phyloP scores from a whole-genome alignment of 2,329 filamentous ascomycete species.

The Ilyonectria destructans region DNA sequence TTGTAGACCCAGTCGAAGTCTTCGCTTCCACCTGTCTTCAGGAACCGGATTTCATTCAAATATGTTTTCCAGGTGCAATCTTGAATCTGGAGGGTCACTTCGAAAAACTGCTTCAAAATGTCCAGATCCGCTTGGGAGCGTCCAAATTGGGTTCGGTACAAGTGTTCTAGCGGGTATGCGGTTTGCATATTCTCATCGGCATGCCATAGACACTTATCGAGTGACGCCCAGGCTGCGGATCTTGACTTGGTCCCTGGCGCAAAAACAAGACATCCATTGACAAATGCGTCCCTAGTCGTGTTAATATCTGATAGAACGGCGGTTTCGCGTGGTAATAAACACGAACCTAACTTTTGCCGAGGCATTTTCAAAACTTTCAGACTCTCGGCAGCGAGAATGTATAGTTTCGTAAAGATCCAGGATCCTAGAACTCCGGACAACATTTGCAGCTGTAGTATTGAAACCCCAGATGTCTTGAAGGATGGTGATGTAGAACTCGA shows the following conservation, averaged over 20 bases:
- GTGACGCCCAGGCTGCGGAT: slow-evolving; percentile 28
- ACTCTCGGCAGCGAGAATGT: slow-evolving; percentile 36
- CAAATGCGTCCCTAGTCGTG: slow-evolving; percentile 20
- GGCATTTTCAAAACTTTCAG: slow-evolving; percentile 24
- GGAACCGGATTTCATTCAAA: slow-evolving; percentile 34
- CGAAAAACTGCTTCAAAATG: slow-evolving; percentile 41
- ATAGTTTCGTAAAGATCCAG: slow-evolving; percentile 43
- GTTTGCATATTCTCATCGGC: slow-evolving; percentile 40
- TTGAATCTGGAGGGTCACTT: slow-evolving; percentile 8
- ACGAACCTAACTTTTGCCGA: slow-evolving; percentile 31
- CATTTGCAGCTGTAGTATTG: slow-evolving; percentile 16
- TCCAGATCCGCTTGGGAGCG: slow-evolving; percentile 32
- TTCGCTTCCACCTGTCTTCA: slow-evolving; percentile 26
- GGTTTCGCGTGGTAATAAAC: too few species aligned
- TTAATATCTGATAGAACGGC: neutral
- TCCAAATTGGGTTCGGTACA: slow-evolving; percentile 32
- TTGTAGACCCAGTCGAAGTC: slow-evolving; percentile 40
- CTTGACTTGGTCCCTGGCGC: slow-evolving; percentile 18
- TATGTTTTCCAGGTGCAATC: slow-evolving; percentile 39
- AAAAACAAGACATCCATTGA: slow-evolving; percentile 29
- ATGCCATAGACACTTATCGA: slow-evolving; percentile 36
- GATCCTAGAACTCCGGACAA: slow-evolving; percentile 22
- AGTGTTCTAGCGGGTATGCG: slow-evolving; percentile 31
- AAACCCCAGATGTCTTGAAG: slow-evolving; percentile 25
- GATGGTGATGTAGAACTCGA: slow-evolving; percentile 38